phyloP scores from a whole-genome alignment of 208 protist genomes.

The Leishmania mexicana region DNA sequence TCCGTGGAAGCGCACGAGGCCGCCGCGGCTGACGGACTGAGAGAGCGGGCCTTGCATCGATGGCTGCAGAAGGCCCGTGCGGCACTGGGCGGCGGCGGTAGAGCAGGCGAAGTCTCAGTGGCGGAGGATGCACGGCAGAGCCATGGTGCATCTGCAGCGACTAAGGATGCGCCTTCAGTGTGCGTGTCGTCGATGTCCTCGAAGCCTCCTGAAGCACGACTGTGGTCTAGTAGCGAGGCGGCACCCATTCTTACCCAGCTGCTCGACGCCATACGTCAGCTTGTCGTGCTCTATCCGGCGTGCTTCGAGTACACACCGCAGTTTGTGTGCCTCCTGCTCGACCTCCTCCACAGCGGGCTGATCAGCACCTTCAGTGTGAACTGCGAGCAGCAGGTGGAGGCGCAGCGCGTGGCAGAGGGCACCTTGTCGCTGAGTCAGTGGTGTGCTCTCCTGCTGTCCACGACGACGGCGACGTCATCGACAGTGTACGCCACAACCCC shows the following conservation, averaged over 20 bases:
- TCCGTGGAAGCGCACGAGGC: not conserved
- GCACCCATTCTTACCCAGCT: slow-evolving; percentile 95
- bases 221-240: slow-evolving; percentile 11
- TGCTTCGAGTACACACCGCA: slow-evolving; percentile 93
- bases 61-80: slow-evolving; percentile 2
- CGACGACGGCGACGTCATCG: slow-evolving; percentile 5
- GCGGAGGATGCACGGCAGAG: not conserved
- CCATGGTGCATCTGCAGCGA: not conserved
- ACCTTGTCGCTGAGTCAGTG: slow-evolving; percentile 62
- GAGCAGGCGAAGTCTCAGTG: not conserved
- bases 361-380: slow-evolving; percentile 65
- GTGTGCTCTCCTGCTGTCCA: slow-evolving; percentile 52
- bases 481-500: not conserved
- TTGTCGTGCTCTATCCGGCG: slow-evolving; percentile 87
- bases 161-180: not conserved
- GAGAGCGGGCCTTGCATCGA: not conserved
- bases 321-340: slow-evolving; percentile 77
- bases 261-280: slow-evolving; percentile 93
- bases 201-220: not conserved
- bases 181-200: not conserved
- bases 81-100: not conserved
- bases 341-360: slow-evolving; percentile 52
- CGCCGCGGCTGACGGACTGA: not conserved
- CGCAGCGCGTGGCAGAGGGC: slow-evolving; percentile 31
- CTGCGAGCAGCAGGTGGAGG: slow-evolving; percentile 41